These are phyloP conservation scores for Antitrichia curtipendula DNA, from an alignment of 225 moss, liverwort and hornwort species.

Conservation along the genomic window DNA sequence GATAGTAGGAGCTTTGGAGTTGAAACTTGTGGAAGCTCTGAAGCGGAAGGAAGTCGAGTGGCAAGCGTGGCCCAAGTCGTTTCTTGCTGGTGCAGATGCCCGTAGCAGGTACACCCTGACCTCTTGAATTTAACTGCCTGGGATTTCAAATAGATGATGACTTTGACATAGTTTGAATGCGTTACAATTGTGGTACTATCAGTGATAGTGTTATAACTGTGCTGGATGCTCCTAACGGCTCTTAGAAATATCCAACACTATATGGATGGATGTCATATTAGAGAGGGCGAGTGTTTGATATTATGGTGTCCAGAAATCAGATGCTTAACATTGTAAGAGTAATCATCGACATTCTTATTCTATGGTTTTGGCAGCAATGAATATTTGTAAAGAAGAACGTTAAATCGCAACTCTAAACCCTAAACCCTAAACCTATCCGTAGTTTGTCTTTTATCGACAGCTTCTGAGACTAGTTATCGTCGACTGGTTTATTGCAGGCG, in stretches of 20 bases:
- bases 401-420: no score
- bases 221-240: background rate
- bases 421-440: background rate
- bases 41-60: conserved; percentile 32
- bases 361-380: background rate
- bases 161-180: background rate
- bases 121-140: background rate
- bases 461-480: background rate
- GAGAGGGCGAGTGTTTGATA: background rate
- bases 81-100: conserved; percentile 46
- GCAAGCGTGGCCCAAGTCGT: conserved; percentile 57
- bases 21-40: conserved; percentile 11
- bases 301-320: background rate
- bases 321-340: background rate
- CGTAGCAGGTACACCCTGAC: conserved; percentile 15
- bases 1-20: conserved; percentile 11
- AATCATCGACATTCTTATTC: background rate
- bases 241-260: background rate
- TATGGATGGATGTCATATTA: background rate
- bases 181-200: background rate
- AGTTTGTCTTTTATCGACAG: background rate
- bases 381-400: background rate
- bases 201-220: background rate
- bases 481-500: conserved; percentile 27
- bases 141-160: background rate